Evolutionary conservation across 2,329 filamentous ascomycete species (phyloP), one percentile per base, ranked within the genome.

Genomic region (Ophiognomonia clavigignenti-juglandacearum): DNA sequence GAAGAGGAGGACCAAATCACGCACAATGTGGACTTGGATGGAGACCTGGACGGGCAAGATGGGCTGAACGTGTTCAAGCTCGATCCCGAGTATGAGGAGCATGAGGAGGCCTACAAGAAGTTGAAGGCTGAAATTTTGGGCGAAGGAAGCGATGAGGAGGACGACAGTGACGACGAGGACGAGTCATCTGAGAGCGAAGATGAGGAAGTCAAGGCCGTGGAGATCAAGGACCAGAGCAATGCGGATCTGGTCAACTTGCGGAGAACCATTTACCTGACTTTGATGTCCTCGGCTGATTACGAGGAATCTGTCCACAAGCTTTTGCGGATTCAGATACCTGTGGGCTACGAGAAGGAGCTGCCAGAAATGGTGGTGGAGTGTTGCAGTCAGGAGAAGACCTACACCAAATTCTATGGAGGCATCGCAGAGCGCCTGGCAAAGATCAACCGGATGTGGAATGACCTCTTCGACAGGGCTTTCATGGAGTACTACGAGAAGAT

Each of bases 1-100:
- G 92, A 97, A 67, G 93, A 98, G 67, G 92, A 97, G 65, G 93
- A 98, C 61, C 93, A 97, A 64, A 95, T 97, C 58, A 97, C 93
- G 1, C 93, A 98, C 68, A 79, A 82, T 47, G 75, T 89, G 40
- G 84, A 86, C 40, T 69, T 98, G 24, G 88, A 96, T 54, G 90
- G 90, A 54, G 83, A 90, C 31, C 76, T 96, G 45, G 86, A 93
- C 40, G 83, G 88, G 0, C 84, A 96, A 63, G 91, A 97, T 58
- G 80, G 82, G 0, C 74, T 97, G 44, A 98, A 98, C 61, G 85
- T 98, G 50, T 98, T 98, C 78, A 97, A 96, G 62, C 90, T 84
- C 56, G 93, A 98, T 61, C 59, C 87, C 0, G 79, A 96, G 24
- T 98, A 86, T 78, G 88, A 96, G 65, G 85, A 88, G 58, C 85